A percentile compares a stretch with the other conserved stretches of the same genome.
phyloP scores from a whole-genome alignment of 2,329 filamentous ascomycete species.

The Capronia coronata region DNA sequence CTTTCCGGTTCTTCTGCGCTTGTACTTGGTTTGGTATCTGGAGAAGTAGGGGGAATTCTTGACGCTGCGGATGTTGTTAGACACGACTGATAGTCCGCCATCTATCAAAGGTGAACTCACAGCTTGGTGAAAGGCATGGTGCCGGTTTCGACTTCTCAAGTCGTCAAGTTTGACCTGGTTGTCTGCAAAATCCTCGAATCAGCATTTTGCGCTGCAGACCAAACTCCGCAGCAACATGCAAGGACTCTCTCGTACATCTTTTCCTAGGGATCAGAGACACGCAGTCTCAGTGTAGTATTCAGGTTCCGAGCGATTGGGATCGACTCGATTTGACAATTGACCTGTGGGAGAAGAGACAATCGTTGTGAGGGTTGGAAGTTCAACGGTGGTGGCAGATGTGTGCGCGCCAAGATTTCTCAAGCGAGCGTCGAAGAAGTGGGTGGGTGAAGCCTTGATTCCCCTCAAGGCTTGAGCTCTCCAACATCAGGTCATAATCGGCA shows the following conservation, averaged over 20 bases:
- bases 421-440: not conserved
- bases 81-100: not conserved
- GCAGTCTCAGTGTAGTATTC: constrained; percentile 23
- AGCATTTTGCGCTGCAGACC: constrained; percentile 99
- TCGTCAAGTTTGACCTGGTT: constrained; percentile 23
- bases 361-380: not conserved
- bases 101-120: constrained; percentile 13
- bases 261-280: constrained; percentile 29
- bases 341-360: not conserved
- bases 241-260: constrained; percentile 54
- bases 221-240: constrained; percentile 97
- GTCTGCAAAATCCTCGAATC: constrained; percentile 64
- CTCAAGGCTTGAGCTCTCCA: too few species aligned
- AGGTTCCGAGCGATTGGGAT: not conserved
- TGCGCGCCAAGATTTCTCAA: constrained; percentile 5
- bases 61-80: constrained; percentile 41
- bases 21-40: constrained; percentile 99
- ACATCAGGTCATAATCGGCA: too few species aligned
- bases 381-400: not conserved
- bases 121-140: constrained; percentile 71
- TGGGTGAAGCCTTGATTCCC: not conserved
- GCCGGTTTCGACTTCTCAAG: constrained; percentile 16
- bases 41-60: constrained; percentile 98
- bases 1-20: constrained; percentile 81
- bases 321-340: not conserved